Percentiles rank a stretch among this genome's conserved stretches.
These are phyloP conservation scores for Crucibulum laeve DNA, from an alignment of 768 basidiomycete species.

Conservation along the genomic window DNA sequence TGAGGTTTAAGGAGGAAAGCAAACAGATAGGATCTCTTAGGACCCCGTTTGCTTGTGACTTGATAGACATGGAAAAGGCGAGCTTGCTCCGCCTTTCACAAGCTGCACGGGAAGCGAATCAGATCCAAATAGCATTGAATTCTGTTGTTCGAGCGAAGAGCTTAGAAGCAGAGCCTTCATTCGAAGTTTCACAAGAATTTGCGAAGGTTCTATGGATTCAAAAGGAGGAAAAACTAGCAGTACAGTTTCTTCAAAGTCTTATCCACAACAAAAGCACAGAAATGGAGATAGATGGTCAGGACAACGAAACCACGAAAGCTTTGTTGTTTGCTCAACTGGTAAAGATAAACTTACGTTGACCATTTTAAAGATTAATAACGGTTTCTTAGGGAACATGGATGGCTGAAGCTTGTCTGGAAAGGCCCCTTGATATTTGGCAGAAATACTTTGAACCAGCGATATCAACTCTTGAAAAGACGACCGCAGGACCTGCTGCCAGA, in stretches of 20 bases:
- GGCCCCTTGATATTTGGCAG: constrained; percentile 63
- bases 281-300: constrained; percentile 4
- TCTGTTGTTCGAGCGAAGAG: constrained; percentile 73
- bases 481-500: constrained; percentile 16
- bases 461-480: constrained; percentile 17
- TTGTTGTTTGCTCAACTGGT: constrained; percentile 63
- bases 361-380: neutral
- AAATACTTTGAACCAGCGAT: constrained; percentile 71
- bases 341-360: constrained; percentile 14
- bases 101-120: constrained; percentile 63
- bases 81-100: constrained; percentile 70
- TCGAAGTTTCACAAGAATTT: constrained; percentile 72
- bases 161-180: constrained; percentile 39
- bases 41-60: constrained; percentile 43
- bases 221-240: constrained; percentile 80
- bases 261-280: constrained; percentile 15
- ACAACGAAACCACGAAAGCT: constrained; percentile 23
- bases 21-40: constrained; percentile 71
- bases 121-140: constrained; percentile 82
- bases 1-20: constrained; percentile 63
- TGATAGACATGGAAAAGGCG: constrained; percentile 59
- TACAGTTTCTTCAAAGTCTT: constrained; percentile 57
- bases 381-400: constrained; percentile 80
- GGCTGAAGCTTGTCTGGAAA: constrained; percentile 79
- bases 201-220: constrained; percentile 88